These are phyloP conservation scores for Paraconiothyrium sp. DNA, from an alignment of 2,329 filamentous ascomycete genomes.

Conservation along the genomic window DNA sequence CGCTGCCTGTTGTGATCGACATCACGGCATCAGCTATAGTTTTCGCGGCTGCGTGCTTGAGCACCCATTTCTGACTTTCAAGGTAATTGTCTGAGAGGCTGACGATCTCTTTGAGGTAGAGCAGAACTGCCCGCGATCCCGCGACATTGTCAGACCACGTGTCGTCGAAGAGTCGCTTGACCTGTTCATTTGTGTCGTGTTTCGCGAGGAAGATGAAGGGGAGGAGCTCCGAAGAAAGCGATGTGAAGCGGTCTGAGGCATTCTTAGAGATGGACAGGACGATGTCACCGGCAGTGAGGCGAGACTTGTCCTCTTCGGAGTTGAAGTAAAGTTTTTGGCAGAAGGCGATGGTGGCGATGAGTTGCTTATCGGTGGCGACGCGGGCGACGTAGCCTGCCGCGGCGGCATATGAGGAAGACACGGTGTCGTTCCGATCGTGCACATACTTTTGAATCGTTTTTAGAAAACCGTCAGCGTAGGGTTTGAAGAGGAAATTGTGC, in stretches of 20 bases:
- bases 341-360: conserved; percentile 64
- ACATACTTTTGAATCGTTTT: conserved; percentile 81
- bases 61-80: conserved; percentile 83
- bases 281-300: conserved; percentile 83
- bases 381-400: conserved; percentile 86
- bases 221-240: conserved; percentile 76
- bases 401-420: conserved; percentile 86
- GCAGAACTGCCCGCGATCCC: conserved; percentile 79
- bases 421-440: conserved; percentile 92
- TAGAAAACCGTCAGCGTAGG: conserved; percentile 79
- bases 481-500: conserved; percentile 76
- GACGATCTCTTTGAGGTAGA: conserved; percentile 87
- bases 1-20: conserved; percentile 65
- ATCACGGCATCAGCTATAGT: conserved; percentile 78
- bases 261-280: conserved; percentile 83
- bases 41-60: conserved; percentile 88
- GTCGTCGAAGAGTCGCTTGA: conserved; percentile 79
- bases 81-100: conserved; percentile 73
- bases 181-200: conserved; percentile 84
- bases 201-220: conserved; percentile 90
- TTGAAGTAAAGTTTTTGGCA: conserved; percentile 79
- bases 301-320: conserved; percentile 78
- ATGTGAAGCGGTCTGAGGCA: conserved; percentile 86
- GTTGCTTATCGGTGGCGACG: conserved; percentile 66
- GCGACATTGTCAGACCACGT: conserved; percentile 94